Evolutionary conservation across 73 alveolate genomes (phyloP).

Genomic region (Urostyla sp.): DNA sequence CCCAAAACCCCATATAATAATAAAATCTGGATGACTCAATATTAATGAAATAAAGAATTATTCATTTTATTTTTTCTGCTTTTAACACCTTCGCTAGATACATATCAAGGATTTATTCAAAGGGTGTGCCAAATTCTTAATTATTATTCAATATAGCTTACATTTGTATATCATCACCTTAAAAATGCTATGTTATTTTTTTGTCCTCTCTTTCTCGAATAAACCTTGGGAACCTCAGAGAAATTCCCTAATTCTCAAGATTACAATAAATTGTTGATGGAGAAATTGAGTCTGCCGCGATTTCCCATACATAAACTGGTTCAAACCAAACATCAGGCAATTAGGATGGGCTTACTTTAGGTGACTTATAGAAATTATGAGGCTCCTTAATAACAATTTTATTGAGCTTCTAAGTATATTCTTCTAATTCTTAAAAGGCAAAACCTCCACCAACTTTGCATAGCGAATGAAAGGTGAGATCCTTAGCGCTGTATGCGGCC

Average conservation of each 20-base stretch:
- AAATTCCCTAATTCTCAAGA: slow-evolving; percentile 66
- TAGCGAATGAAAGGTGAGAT: slow-evolving; percentile 79
- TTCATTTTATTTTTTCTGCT: too few species aligned
- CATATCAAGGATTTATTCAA: too few species aligned
- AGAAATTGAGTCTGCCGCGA: slow-evolving; percentile 86
- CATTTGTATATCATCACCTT: too few species aligned
- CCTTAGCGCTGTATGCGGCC: slow-evolving; percentile 85
- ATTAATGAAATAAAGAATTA: too few species aligned
- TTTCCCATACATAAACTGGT: slow-evolving; percentile 84
- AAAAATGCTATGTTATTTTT: too few species aligned
- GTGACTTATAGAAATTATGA: slow-evolving; percentile 72
- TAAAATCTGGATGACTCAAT: too few species aligned
- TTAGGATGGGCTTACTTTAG: slow-evolving; percentile 58
- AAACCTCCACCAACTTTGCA: slow-evolving; percentile 96
- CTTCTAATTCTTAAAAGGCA: slow-evolving; percentile 75
- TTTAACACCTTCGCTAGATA: too few species aligned
- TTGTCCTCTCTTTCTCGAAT: slow-evolving; percentile 88
- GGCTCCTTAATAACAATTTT: slow-evolving; percentile 58
- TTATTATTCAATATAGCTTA: too few species aligned
- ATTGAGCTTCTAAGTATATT: slow-evolving; percentile 61
- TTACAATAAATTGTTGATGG: slow-evolving; percentile 69
- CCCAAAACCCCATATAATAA: too few species aligned
- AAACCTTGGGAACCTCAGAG: slow-evolving; percentile 94
- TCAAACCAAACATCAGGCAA: slow-evolving; percentile 86
- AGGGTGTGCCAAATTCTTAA: too few species aligned